phyloP scores from a whole-genome alignment of 2,329 filamentous ascomycete genomes.

The Westerdykella aurantiaca region DNA sequence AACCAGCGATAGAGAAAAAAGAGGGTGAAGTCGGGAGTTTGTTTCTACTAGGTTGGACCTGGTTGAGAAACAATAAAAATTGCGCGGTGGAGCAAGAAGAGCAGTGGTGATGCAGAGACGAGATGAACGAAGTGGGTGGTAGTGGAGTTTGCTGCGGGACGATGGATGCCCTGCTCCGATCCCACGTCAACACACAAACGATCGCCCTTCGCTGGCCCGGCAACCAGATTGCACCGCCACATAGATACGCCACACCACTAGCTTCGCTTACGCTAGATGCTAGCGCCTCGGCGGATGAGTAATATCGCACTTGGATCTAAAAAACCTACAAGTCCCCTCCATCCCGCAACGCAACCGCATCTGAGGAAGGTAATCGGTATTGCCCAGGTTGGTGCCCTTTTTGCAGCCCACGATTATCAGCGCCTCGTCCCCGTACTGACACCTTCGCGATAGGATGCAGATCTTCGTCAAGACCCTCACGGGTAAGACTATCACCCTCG shows the following conservation, averaged over 20 bases:
- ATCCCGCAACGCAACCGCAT: constrained; percentile 31
- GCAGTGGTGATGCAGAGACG: background rate
- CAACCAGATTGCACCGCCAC: too few species aligned
- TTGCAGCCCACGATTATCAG: background rate
- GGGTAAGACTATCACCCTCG: constrained; percentile 99
- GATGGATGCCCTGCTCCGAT: too few species aligned
- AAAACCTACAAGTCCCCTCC: too few species aligned
- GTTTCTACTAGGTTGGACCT: background rate
- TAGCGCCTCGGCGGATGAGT: too few species aligned
- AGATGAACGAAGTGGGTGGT: background rate
- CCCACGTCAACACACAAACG: too few species aligned
- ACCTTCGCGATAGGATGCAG: constrained; percentile 35
- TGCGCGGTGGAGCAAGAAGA: background rate
- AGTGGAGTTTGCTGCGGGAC: background rate
- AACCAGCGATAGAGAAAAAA: background rate
- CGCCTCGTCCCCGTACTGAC: constrained; percentile 10
- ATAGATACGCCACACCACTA: too few species aligned
- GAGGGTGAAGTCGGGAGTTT: background rate
- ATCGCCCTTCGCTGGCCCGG: too few species aligned
- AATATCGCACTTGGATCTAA: too few species aligned
- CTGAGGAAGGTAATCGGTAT: constrained; percentile 54
- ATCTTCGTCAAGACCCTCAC: constrained; percentile 66
- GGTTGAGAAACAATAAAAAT: background rate
- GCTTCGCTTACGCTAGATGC: too few species aligned
- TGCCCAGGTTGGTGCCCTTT: constrained; percentile 49